A percentile compares a stretch with the other conserved stretches of the same genome.
Conservation (phyloP, 192 early-diverging fungal species). For the Coemansia sp. region DNA sequence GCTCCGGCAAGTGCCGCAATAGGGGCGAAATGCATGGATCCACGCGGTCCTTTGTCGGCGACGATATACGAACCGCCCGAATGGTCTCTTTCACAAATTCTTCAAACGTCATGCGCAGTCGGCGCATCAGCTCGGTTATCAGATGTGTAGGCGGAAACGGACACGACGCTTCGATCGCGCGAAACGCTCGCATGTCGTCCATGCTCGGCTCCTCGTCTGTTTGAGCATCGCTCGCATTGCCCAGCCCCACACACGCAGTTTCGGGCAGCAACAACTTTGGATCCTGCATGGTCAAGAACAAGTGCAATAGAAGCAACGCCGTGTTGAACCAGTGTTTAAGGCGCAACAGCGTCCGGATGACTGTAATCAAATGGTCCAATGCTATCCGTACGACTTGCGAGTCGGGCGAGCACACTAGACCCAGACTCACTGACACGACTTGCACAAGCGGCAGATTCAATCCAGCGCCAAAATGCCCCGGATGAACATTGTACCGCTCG, state of each 20-base stretch:
- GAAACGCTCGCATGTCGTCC: slow-evolving; percentile 1
- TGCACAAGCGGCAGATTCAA: slow-evolving; percentile 48
- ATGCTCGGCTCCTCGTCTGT: background rate
- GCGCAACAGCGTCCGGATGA: slow-evolving; percentile 45
- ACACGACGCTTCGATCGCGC: slow-evolving; percentile 30
- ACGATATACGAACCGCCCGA: slow-evolving; percentile 43
- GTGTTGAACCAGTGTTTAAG: slow-evolving; percentile 57
- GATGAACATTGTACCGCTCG: slow-evolving; percentile 43
- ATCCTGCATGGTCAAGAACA: slow-evolving; percentile 53
- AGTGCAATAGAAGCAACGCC: slow-evolving; percentile 44
- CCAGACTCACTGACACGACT: slow-evolving; percentile 47
- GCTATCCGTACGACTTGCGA: slow-evolving; percentile 42
- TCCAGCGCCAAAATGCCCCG: slow-evolving; percentile 46
- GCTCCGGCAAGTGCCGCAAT: slow-evolving; percentile 42
- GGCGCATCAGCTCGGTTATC: slow-evolving; percentile 49
- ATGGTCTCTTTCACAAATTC: slow-evolving; percentile 51
- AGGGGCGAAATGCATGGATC: slow-evolving; percentile 51
- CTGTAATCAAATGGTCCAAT: slow-evolving; percentile 41
- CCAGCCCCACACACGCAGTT: slow-evolving; percentile 9
- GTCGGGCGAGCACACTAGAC: slow-evolving; percentile 47
- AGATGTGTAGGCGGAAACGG: slow-evolving; percentile 44
- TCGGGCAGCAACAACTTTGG: slow-evolving; percentile 33
- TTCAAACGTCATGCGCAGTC: slow-evolving; percentile 45
- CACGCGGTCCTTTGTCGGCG: slow-evolving; percentile 27
- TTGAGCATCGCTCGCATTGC: background rate